Percentiles rank a stretch among this genome's conserved stretches.
phyloP scores from a whole-genome alignment of 805 yeast species.

The Wickerhamiella spandovensis region DNA sequence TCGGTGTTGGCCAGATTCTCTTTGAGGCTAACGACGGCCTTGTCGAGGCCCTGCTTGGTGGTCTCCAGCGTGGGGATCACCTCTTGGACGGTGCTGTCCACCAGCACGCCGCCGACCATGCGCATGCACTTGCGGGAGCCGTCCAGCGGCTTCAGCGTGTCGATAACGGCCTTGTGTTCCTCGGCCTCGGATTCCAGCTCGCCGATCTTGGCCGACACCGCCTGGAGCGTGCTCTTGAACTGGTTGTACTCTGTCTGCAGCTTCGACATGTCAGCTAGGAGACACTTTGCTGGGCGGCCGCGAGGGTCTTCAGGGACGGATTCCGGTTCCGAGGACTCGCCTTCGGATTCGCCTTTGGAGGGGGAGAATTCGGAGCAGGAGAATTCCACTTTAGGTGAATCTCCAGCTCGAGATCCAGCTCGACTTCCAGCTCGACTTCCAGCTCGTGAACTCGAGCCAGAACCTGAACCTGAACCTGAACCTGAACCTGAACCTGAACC shows the following conservation, averaged over 20 bases:
- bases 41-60: conserved; percentile 37
- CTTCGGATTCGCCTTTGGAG: background rate
- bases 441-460: too few relatives aligned
- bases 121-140: conserved; percentile 66
- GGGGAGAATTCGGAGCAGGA: conserved; percentile 3
- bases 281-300: background rate
- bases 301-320: background rate
- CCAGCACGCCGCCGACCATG: conserved; percentile 87
- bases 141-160: conserved; percentile 40
- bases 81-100: conserved; percentile 69
- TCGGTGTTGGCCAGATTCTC: conserved; percentile 30
- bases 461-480: too few relatives aligned
- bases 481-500: background rate
- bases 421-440: too few relatives aligned
- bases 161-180: conserved; percentile 42
- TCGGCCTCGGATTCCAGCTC: conserved; percentile 31
- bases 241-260: conserved; percentile 30
- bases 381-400: too few relatives aligned
- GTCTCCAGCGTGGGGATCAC: conserved; percentile 49
- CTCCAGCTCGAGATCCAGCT: too few relatives aligned
- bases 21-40: conserved; percentile 28
- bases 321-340: too few relatives aligned
- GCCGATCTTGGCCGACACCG: conserved; percentile 25
- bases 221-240: conserved; percentile 26
- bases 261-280: conserved; percentile 42